phyloP scores from a whole-genome alignment of 495 filamentous ascomycete species.

The Xylaria grammica region DNA sequence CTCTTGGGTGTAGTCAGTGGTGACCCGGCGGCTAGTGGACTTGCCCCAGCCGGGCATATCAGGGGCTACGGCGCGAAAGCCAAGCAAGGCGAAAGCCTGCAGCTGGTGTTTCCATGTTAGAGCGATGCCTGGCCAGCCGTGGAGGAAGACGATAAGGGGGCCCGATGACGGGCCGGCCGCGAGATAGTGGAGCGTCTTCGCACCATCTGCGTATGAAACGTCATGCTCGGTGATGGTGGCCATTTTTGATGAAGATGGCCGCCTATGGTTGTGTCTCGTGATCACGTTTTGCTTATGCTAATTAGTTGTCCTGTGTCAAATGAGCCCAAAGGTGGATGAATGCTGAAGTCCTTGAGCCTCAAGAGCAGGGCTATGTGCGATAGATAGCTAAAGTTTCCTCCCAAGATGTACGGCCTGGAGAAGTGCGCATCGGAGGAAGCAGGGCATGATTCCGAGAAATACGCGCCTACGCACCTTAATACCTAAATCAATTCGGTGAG shows the following conservation, averaged over 20 bases:
- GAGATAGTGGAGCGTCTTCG: slow-evolving; percentile 6
- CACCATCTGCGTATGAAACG: slow-evolving; percentile 3
- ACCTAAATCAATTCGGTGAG: no score
- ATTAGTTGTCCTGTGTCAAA: no score
- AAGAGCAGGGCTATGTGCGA: no score
- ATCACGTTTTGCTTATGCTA: background rate
- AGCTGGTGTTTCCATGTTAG: slow-evolving; percentile 7
- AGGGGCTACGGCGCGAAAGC: slow-evolving; percentile 13
- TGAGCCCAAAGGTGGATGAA: no score
- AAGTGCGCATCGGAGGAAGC: no score
- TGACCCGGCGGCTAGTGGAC: slow-evolving; percentile 1
- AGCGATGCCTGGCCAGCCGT: slow-evolving; percentile 8
- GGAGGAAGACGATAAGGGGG: slow-evolving; percentile 13
- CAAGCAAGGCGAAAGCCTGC: slow-evolving; percentile 5
- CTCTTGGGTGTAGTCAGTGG: slow-evolving; percentile 9
- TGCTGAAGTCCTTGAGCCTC: no score
- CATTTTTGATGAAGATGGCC: background rate
- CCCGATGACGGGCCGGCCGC: background rate
- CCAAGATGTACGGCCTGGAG: no score
- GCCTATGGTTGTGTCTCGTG: background rate
- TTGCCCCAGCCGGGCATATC: slow-evolving; percentile 14
- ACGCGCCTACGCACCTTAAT: no score
- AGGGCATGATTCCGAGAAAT: no score
- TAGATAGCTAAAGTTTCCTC: no score
- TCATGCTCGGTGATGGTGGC: background rate